Conservation (phyloP, 202 grass and related monocot species). For the Zoysia matrella region DNA sequence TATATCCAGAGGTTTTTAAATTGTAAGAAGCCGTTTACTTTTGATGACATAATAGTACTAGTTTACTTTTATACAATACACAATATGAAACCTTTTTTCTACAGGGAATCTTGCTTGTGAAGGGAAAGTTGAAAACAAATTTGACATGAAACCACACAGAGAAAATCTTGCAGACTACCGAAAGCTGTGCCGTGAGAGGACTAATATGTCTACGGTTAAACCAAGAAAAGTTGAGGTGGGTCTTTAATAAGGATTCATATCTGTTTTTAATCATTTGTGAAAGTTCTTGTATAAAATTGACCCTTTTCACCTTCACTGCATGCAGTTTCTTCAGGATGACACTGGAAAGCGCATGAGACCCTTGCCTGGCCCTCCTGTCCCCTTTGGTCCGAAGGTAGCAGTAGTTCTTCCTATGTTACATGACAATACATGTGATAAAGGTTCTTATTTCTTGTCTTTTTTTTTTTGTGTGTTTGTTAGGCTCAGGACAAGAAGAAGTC, state of each 20-base stretch:
- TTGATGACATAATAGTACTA: background rate
- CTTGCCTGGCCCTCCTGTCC: slow-evolving; percentile 52
- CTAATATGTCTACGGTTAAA: slow-evolving; percentile 69
- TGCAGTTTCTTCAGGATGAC: slow-evolving; percentile 71
- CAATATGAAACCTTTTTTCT: background rate
- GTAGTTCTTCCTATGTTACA: background rate
- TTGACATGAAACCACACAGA: slow-evolving; percentile 88
- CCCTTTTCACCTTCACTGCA: background rate
- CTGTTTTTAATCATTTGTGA: background rate
- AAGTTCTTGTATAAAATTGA: background rate
- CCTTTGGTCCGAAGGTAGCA: slow-evolving; percentile 65
- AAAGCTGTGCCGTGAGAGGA: slow-evolving; percentile 86
- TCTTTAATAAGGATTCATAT: background rate
- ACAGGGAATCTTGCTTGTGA: slow-evolving; percentile 72
- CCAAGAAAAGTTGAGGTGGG: slow-evolving; percentile 69
- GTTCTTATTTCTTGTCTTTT: background rate
- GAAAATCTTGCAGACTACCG: slow-evolving; percentile 86
- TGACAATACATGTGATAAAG: background rate
- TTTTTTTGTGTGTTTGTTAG: slow-evolving; percentile 32
- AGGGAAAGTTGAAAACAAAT: slow-evolving; percentile 85
- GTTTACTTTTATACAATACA: slow-evolving; percentile 5
- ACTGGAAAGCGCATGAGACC: slow-evolving; percentile 69
- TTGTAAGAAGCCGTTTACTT: slow-evolving; percentile 2
- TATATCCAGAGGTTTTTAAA: background rate
- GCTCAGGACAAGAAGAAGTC: slow-evolving; percentile 54